Evolutionary conservation across 2,329 filamentous ascomycete species (phyloP).

Genomic region (Fusarium sp.): DNA sequence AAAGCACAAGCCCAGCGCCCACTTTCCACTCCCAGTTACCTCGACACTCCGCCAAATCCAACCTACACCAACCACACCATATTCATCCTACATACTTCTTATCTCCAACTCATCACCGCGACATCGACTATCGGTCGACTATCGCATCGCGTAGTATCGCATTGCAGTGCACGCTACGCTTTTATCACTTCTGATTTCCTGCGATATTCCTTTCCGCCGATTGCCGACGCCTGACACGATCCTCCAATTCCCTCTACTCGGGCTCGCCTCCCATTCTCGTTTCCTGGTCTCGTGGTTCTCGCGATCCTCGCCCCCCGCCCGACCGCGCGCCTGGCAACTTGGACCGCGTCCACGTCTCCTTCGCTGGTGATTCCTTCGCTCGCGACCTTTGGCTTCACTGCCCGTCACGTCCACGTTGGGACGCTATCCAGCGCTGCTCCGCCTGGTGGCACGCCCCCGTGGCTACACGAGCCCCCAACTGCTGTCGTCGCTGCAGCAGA

Average conservation of each 20-base stretch:
- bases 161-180: constrained; percentile 2
- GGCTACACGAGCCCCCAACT: constrained; percentile 45
- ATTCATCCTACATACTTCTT: constrained; percentile 29
- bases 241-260: constrained; percentile 33
- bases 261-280: constrained; percentile 34
- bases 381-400: constrained; percentile 42
- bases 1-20: constrained; percentile 38
- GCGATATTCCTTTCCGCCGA: constrained; percentile 24
- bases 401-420: constrained; percentile 48
- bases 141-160: constrained; percentile 35
- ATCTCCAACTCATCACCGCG: constrained; percentile 38
- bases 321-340: constrained; percentile 39
- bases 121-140: constrained; percentile 34
- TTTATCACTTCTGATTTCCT: constrained; percentile 11
- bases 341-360: constrained; percentile 40
- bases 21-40: constrained; percentile 41
- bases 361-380: constrained; percentile 22
- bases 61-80: constrained; percentile 40
- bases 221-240: constrained; percentile 35
- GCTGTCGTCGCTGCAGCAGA: constrained; percentile 40
- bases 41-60: constrained; percentile 40
- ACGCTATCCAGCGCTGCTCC: constrained; percentile 46
- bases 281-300: constrained; percentile 39
- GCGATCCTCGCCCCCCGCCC: constrained; percentile 36
- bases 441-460: constrained; percentile 48